phyloP scores from a whole-genome alignment of 2,329 filamentous ascomycete genomes.

The Metarhizium robertsii region DNA sequence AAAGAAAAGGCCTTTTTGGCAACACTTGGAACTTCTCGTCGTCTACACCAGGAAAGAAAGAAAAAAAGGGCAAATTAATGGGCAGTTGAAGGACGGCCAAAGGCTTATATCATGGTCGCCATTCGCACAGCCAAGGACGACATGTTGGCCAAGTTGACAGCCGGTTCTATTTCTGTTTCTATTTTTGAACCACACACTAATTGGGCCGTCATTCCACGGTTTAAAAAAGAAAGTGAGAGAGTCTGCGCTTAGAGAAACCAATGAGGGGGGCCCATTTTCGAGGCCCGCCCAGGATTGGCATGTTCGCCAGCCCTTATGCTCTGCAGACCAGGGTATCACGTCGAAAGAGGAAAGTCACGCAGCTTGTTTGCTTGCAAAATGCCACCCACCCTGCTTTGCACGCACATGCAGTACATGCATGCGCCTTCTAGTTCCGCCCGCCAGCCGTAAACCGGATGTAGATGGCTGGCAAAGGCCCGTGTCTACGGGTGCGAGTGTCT shows the following conservation, averaged over 20 bases:
- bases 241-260: constrained; percentile 39
- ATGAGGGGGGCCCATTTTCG: constrained; percentile 11
- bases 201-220: constrained; percentile 15
- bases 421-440: neutral
- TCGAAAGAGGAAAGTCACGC: constrained; percentile 9
- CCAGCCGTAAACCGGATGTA: neutral
- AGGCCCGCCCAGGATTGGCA: constrained; percentile 2
- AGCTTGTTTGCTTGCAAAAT: constrained; percentile 2
- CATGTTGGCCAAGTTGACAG: constrained; percentile 15
- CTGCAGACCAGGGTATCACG: neutral
- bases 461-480: neutral
- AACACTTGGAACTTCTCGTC: constrained; percentile 40
- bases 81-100: constrained; percentile 34
- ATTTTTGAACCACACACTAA: constrained; percentile 26
- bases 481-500: neutral
- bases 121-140: constrained; percentile 25
- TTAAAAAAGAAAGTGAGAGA: constrained; percentile 6
- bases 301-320: neutral
- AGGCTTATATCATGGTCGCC: constrained; percentile 50
- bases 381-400: constrained; percentile 3
- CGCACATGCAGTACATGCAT: constrained; percentile 1
- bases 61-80: constrained; percentile 26
- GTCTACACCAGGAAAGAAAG: constrained; percentile 31
- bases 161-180: constrained; percentile 19
- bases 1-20: constrained; percentile 31